Base-by-base conservation (phyloP, 257 asterid genomes). In the Primulina tabacum region DNA sequence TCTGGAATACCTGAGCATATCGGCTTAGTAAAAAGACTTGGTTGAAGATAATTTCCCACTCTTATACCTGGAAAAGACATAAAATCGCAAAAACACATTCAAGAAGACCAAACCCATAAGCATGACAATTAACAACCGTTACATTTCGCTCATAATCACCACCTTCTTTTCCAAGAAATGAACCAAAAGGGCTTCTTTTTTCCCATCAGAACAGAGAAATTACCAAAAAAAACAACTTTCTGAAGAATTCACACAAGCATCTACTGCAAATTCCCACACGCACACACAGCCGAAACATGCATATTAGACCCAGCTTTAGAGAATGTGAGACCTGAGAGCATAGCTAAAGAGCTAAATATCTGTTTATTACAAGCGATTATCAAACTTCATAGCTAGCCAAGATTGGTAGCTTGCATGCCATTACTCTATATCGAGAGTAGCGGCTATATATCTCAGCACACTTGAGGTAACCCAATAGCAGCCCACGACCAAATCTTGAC, bases 241-340 rank as follows among this genome's bases (percentile, higher is more conserved):
- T 1, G 1, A 50, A 17, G 57, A 50, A 50, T 50, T 16, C 2
- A 4, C 57, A 50, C 57, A 50, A 16, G 57, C 20, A 16, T 43
- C 21, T 16, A 2, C 21, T 50, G 57, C 20, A 50, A 17, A 4
- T 50, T 17, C 57, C 4, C 57, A 50, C 8, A 50, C 57, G 57
- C 57, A 0, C 57, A 50, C 20, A 50, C 57, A 50, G 8, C 8
- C n/a, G 7, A 50, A 16, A 5, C 7, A 17, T 0, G 1, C 57
- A 50, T 50, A 35, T 7, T 8, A 35, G 7, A 35, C 43, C 1
- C 20, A 16, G 57, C 57, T 50, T 50, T 1, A 68, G 33, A 78
- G 50, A 38, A 30, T 16, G 65, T 29, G 61, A 52, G 40, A 71
- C 80, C 77, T 75, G 83, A 28, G 55, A 78, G 52, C 82, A 73